Evolutionary conservation across 2,329 filamentous ascomycete species (phyloP).

Genomic region (Rugonectria rugulosa): DNA sequence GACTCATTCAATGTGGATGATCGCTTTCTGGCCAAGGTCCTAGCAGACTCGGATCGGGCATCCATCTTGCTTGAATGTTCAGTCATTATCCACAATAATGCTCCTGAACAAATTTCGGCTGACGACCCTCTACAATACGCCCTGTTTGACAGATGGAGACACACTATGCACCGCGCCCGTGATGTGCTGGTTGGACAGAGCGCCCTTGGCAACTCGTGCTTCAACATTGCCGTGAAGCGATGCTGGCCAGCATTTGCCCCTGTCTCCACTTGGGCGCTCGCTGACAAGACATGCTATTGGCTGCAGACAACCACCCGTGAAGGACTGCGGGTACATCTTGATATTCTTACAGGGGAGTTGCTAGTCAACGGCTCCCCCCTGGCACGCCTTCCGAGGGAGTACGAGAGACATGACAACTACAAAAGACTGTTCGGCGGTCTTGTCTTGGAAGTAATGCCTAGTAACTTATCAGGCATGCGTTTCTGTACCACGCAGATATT

Average conservation of each 20-base stretch:
- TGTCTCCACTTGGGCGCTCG: not conserved
- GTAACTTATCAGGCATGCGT: conserved; percentile 39
- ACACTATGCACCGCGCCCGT: conserved; percentile 18
- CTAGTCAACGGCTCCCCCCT: conserved; percentile 22
- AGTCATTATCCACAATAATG: conserved; percentile 17
- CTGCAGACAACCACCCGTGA: conserved; percentile 8
- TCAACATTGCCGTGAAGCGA: conserved; percentile 27
- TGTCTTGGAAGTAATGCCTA: conserved; percentile 31
- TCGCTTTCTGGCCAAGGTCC: not conserved
- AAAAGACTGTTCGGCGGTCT: conserved; percentile 20
- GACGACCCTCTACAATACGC: not conserved
- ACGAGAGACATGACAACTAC: conserved; percentile 18
- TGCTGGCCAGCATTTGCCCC: conserved; percentile 26
- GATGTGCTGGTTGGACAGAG: not conserved
- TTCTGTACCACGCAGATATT: conserved; percentile 49
- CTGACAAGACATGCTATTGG: conserved; percentile 21
- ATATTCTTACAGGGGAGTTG: conserved; percentile 21
- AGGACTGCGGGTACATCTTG: conserved; percentile 13
- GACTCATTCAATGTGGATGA: conserved; percentile 28
- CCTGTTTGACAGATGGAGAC: conserved; percentile 19
- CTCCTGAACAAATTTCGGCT: not conserved
- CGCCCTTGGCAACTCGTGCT: not conserved
- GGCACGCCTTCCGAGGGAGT: conserved; percentile 16
- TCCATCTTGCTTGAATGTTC: conserved; percentile 26
- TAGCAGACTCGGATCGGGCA: conserved; percentile 15